Conservation (phyloP, 2,329 filamentous ascomycete species). For the Trichophyton simii region DNA sequence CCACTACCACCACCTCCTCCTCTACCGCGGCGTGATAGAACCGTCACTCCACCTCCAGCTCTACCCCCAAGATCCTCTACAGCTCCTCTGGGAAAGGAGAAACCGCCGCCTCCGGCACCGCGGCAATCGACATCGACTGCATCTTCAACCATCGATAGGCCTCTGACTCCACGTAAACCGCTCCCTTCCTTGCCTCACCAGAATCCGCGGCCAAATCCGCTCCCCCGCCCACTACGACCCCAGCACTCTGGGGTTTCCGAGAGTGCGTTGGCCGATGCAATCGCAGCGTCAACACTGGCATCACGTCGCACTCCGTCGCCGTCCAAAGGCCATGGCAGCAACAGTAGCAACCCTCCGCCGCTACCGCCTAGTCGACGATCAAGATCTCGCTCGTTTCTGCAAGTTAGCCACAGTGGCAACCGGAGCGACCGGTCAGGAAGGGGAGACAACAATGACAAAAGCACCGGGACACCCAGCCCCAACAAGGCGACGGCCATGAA, state of each 20-base stretch:
- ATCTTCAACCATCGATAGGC: not conserved
- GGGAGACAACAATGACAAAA: not conserved
- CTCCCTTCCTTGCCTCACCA: not conserved
- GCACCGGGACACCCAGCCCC: conserved; percentile 19
- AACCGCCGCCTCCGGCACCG: conserved; percentile 2
- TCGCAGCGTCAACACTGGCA: conserved; percentile 37
- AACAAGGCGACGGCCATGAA: conserved; percentile 24
- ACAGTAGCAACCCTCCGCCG: conserved; percentile 20
- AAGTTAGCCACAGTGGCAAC: not conserved
- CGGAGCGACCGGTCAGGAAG: not conserved
- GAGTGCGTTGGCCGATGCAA: conserved; percentile 32
- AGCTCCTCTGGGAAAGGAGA: not conserved
- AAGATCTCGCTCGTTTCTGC: conserved; percentile 21
- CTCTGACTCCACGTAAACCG: not conserved
- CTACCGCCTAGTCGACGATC: conserved; percentile 27
- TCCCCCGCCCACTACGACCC: not conserved
- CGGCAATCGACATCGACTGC: not conserved
- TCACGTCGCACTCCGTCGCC: conserved; percentile 31
- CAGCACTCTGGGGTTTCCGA: conserved; percentile 4
- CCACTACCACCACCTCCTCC: not conserved
- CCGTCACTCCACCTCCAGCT: conserved; percentile 11
- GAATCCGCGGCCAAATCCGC: not conserved
- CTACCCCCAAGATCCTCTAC: not conserved
- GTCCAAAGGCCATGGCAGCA: conserved; percentile 15
- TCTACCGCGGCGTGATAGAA: not conserved